Evolutionary conservation across 768 basidiomycete species (phyloP).

Genomic region (Russula earlei): DNA sequence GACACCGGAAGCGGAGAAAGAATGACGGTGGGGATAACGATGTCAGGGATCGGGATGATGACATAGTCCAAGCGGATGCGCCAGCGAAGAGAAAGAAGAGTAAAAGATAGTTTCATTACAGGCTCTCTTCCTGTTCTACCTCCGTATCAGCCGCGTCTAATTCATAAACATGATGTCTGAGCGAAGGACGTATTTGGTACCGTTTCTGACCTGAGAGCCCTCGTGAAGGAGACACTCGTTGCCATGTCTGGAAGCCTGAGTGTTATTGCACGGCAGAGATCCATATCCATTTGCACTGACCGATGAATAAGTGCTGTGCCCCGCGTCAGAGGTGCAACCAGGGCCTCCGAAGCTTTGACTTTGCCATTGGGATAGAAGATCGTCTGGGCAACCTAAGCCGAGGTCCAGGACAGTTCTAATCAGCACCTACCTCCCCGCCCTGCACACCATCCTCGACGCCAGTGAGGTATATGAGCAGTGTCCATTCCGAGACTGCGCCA

Average conservation of each 20-base stretch:
- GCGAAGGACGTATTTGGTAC: slow-evolving; percentile 65
- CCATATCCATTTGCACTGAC: slow-evolving; percentile 27
- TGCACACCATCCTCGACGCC: slow-evolving; percentile 64
- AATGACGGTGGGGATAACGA: slow-evolving; percentile 47
- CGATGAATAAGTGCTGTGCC: slow-evolving; percentile 61
- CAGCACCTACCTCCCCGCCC: slow-evolving; percentile 50
- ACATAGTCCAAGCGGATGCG: slow-evolving; percentile 85
- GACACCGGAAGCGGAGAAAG: slow-evolving; percentile 40
- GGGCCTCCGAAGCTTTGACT: slow-evolving; percentile 38
- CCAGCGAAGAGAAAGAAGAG: slow-evolving; percentile 54
- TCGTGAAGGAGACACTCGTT: slow-evolving; percentile 65
- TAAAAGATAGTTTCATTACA: slow-evolving; percentile 27
- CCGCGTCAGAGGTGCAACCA: slow-evolving; percentile 45
- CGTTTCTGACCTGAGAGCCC: slow-evolving; percentile 49
- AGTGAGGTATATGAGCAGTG: slow-evolving; percentile 61
- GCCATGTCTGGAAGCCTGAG: slow-evolving; percentile 54
- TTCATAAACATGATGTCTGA: slow-evolving; percentile 62
- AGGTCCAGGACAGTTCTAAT: background rate
- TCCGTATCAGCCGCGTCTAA: slow-evolving; percentile 19
- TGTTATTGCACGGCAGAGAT: background rate
- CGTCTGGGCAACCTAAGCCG: slow-evolving; percentile 35
- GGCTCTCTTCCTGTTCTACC: background rate
- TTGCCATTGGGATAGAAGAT: slow-evolving; percentile 55
- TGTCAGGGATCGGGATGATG: slow-evolving; percentile 86
- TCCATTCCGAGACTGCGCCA: slow-evolving; percentile 67